phyloP scores from a whole-genome alignment of 2,329 filamentous ascomycete species.

The Orbilia brochopaga region DNA sequence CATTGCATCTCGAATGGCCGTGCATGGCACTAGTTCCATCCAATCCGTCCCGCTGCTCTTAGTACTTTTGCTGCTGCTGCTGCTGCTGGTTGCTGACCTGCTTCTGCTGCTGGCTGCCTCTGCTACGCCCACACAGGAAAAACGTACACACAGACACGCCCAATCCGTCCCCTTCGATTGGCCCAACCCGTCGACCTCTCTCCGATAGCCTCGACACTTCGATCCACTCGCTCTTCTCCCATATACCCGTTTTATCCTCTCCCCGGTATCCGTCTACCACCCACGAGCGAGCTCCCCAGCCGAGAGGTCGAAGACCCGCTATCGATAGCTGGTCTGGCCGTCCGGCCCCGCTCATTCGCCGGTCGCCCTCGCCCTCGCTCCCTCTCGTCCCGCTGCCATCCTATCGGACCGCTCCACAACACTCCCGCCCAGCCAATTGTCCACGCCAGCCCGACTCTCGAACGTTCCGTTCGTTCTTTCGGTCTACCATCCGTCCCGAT shows the following conservation, averaged over 20 bases:
- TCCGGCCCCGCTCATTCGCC: not conserved
- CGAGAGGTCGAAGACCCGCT: too few species aligned
- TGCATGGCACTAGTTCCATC: too few species aligned
- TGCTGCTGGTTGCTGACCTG: not conserved
- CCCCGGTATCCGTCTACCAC: too few species aligned
- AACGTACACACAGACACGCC: not conserved
- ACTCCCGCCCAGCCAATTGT: not conserved
- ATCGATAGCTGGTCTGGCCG: not conserved
- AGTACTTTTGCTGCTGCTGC: too few species aligned
- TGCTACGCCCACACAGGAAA: constrained; percentile 3
- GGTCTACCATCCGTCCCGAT: constrained; percentile 25
- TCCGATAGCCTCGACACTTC: not conserved
- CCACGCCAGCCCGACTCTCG: not conserved
- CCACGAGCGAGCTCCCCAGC: not conserved
- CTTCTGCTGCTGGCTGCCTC: not conserved
- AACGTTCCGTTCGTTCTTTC: not conserved
- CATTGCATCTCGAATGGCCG: too few species aligned
- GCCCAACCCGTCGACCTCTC: not conserved
- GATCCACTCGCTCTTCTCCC: not conserved
- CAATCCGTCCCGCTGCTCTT: too few species aligned
- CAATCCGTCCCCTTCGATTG: not conserved
- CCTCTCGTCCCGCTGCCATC: not conserved
- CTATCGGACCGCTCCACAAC: constrained; percentile 2
- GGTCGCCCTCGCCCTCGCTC: constrained; percentile 8
- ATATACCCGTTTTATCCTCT: not conserved